A percentile compares a stretch with the other conserved stretches of the same genome.
Evolutionary conservation across 345 rosid genomes (phyloP).

Genomic region (Camelina hispida): DNA sequence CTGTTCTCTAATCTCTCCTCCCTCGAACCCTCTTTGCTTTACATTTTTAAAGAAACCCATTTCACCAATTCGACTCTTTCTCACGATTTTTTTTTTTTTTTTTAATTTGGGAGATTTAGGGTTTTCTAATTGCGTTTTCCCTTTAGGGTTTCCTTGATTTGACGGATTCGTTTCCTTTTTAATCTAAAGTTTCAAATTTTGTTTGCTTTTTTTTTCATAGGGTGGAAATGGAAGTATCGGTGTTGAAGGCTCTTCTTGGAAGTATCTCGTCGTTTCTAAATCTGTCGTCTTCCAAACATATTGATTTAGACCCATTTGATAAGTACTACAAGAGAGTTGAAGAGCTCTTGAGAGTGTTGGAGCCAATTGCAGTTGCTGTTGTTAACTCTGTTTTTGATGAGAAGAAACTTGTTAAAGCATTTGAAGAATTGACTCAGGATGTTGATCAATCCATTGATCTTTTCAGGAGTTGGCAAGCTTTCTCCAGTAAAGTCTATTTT

Average conservation of each 20-base stretch:
- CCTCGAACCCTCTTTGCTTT: not conserved
- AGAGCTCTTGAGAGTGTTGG: conserved; percentile 75
- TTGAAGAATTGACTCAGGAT: conserved; percentile 69
- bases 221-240: conserved; percentile 79
- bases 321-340: conserved; percentile 75
- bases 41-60: conserved; percentile 14
- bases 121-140: not conserved
- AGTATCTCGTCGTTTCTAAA: conserved; percentile 70
- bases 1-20: conserved; percentile 5
- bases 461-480: conserved; percentile 73
- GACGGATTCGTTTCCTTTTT: not conserved
- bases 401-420: conserved; percentile 55
- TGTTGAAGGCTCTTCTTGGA: conserved; percentile 65
- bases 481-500: conserved; percentile 80
- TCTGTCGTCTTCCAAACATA: conserved; percentile 61
- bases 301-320: conserved; percentile 65
- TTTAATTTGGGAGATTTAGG: not conserved
- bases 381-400: conserved; percentile 66
- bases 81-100: no score
- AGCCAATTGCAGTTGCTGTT: conserved; percentile 69
- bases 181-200: not conserved
- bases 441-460: conserved; percentile 70
- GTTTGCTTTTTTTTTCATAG: conserved; percentile 37
- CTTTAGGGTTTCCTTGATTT: not conserved
- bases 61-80: not conserved